Percentiles rank a stretch among this genome's conserved stretches.
Conservation (phyloP, 2,329 filamentous ascomycete species). For the Pseudogymnoascus sp. region DNA sequence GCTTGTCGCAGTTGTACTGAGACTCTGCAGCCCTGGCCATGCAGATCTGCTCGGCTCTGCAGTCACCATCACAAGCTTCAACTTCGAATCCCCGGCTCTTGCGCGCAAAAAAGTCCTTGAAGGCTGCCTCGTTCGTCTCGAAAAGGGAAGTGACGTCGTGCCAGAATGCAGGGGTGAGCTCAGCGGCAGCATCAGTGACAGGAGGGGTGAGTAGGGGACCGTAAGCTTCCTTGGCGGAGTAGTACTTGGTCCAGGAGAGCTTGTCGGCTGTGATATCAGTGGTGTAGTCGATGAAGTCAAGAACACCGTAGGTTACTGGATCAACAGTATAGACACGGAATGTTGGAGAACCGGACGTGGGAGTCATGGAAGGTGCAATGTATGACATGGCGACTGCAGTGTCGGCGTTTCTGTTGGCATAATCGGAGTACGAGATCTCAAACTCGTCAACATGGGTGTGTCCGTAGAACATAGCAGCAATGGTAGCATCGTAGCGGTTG, state of each 20-base stretch:
- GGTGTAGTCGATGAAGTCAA: constrained; percentile 26
- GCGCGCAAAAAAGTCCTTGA: constrained; percentile 39
- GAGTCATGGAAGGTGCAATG: constrained; percentile 27
- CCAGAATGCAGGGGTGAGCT: constrained; percentile 52
- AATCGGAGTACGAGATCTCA: constrained; percentile 26
- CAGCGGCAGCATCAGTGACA: constrained; percentile 28
- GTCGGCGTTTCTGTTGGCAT: constrained; percentile 18
- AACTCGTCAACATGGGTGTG: constrained; percentile 30
- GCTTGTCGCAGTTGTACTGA: constrained; percentile 42
- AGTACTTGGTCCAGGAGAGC: constrained; percentile 25
- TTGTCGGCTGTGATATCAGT: constrained; percentile 21
- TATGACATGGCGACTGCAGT: constrained; percentile 26
- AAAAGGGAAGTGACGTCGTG: constrained; percentile 46
- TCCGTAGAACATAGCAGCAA: constrained; percentile 27
- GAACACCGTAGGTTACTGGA: constrained; percentile 26
- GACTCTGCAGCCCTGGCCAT: constrained; percentile 42
- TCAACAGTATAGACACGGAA: constrained; percentile 30
- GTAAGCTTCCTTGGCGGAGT: constrained; percentile 27
- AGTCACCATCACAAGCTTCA: constrained; percentile 35
- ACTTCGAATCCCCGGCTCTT: constrained; percentile 38
- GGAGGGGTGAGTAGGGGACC: constrained; percentile 32
- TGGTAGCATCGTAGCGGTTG: constrained; percentile 25
- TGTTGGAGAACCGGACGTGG: constrained; percentile 26
- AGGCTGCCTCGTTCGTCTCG: constrained; percentile 34
- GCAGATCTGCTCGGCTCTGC: constrained; percentile 41